Evolutionary conservation across 1,284 basidiomycete species (phyloP).

Genomic region (Moniliophthora roreri): DNA sequence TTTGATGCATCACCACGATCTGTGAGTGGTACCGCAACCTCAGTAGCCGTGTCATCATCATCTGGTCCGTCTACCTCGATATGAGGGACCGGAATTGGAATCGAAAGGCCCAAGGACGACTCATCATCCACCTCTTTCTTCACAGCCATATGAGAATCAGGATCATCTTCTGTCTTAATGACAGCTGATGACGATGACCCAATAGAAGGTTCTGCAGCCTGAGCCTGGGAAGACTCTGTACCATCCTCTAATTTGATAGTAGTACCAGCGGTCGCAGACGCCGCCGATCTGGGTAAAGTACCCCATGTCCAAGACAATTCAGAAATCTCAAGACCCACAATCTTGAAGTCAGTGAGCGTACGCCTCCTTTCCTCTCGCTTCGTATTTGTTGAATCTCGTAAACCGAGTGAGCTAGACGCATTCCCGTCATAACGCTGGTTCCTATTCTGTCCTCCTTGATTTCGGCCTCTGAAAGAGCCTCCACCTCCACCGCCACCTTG

Average conservation of each 20-base stretch:
- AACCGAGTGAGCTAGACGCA: constrained; percentile 32
- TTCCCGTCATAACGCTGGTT: constrained; percentile 54
- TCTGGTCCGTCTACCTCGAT: constrained; percentile 18
- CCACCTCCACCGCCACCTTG: constrained; percentile 37
- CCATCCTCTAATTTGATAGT: constrained; percentile 26
- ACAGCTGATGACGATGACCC: no score
- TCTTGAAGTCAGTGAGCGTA: constrained; percentile 95
- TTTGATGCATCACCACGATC: background rate
- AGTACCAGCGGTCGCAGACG: constrained; percentile 28
- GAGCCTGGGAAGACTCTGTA: constrained; percentile 24
- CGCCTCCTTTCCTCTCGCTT: constrained; percentile 82
- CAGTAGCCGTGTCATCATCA: constrained; percentile 4
- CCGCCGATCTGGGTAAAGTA: constrained; percentile 29
- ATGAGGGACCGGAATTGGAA: no score
- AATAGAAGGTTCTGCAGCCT: no score
- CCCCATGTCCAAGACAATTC: constrained; percentile 79
- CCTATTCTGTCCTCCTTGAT: constrained; percentile 45
- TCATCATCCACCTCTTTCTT: no score
- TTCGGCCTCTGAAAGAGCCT: constrained; percentile 42
- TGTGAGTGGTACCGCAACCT: constrained; percentile 7
- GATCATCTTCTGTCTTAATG: constrained; percentile 40
- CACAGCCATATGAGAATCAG: no score
- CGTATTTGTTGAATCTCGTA: constrained; percentile 45
- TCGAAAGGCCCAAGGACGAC: no score
- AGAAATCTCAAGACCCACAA: constrained; percentile 82